Conservation (phyloP, 208 protist species). For the Wallacemonas sp. region DNA sequence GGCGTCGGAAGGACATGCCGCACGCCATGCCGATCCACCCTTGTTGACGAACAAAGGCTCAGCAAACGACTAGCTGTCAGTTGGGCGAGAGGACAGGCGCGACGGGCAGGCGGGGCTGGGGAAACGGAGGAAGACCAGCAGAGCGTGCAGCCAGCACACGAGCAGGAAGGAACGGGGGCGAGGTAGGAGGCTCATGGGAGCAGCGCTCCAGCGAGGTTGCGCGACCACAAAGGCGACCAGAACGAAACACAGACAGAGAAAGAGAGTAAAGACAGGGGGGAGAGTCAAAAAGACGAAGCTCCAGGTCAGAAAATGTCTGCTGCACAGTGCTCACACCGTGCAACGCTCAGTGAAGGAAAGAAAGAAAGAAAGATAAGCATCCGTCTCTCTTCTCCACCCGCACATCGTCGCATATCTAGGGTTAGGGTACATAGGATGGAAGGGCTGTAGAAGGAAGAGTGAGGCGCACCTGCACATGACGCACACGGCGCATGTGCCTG, state of each 20-base stretch:
- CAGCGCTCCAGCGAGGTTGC: not conserved
- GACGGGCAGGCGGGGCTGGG: no score
- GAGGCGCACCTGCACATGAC: not conserved
- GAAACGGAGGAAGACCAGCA: not conserved
- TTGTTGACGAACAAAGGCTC: no score
- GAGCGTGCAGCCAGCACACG: not conserved
- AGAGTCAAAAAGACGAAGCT: not conserved
- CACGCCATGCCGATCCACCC: no score
- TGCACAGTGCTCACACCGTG: not conserved
- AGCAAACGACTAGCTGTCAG: no score
- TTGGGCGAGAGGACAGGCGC: no score
- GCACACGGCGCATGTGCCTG: no score
- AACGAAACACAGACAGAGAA: not conserved
- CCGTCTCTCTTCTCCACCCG: not conserved
- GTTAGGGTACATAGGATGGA: constrained; percentile 15
- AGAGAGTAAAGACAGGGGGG: not conserved
- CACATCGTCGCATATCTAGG: constrained; percentile 12
- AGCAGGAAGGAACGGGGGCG: not conserved
- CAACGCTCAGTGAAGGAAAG: constrained; percentile 1
- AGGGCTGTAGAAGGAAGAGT: constrained; percentile 1
- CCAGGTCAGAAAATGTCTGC: constrained; percentile 16
- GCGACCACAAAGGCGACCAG: not conserved
- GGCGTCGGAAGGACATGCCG: no score
- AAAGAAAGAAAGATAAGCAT: not conserved
- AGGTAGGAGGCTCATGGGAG: not conserved